Evolutionary conservation across 1,139 yeast genomes (phyloP).

Genomic region (Petasospora fabianii): DNA sequence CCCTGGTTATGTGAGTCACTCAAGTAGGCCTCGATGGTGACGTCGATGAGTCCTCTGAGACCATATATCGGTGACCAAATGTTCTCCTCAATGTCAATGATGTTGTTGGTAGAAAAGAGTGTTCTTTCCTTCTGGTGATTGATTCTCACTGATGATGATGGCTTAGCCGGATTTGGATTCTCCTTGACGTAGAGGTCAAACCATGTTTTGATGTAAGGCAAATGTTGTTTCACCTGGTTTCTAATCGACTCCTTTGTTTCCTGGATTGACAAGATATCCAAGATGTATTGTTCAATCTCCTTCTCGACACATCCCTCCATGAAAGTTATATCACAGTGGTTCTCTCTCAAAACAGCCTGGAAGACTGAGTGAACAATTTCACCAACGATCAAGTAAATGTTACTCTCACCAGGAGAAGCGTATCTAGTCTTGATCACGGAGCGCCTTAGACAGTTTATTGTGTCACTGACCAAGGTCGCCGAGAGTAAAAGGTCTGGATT

Average conservation of each 20-base stretch:
- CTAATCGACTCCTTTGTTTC: conserved; percentile 46
- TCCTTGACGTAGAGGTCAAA: conserved; percentile 40
- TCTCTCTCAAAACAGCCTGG: conserved; percentile 57
- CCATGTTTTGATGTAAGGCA: conserved; percentile 65
- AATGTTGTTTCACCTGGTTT: conserved; percentile 45
- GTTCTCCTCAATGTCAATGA: conserved; percentile 84
- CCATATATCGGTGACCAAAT: conserved; percentile 93
- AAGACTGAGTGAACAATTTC: conserved; percentile 74
- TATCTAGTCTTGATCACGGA: conserved; percentile 59
- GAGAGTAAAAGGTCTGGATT: conserved; percentile 81
- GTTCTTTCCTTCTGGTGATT: conserved; percentile 40
- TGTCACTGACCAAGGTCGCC: conserved; percentile 78
- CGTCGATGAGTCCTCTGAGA: conserved; percentile 87
- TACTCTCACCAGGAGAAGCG: conserved; percentile 48
- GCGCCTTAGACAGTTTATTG: conserved; percentile 68
- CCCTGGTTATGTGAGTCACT: conserved; percentile 35
- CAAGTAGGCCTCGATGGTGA: conserved; percentile 63
- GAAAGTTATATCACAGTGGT: conserved; percentile 40
- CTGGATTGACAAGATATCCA: conserved; percentile 58
- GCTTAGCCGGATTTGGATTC: conserved; percentile 17
- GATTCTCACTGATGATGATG: conserved; percentile 30
- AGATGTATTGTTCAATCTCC: conserved; percentile 39
- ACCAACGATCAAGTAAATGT: conserved; percentile 68
- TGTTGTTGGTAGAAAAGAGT: conserved; percentile 53
- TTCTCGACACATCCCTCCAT: conserved; percentile 44